Percentiles rank a stretch among this genome's conserved stretches.
phyloP scores from a whole-genome alignment of 2,329 filamentous ascomycete species.

The Thielaviopsis populi region DNA sequence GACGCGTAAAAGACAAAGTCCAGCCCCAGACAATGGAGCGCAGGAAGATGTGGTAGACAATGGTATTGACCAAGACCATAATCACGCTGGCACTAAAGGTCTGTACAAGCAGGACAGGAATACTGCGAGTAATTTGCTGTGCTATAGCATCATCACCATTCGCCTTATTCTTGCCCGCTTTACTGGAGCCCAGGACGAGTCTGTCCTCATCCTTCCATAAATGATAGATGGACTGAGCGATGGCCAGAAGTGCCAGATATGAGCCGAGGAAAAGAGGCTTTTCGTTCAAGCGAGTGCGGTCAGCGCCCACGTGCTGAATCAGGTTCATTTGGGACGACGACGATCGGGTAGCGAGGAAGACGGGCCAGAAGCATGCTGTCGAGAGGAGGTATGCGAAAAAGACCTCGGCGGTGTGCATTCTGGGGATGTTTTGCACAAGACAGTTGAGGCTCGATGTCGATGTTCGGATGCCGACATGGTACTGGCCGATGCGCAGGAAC shows the following conservation, averaged over 20 bases:
- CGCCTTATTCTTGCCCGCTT: constrained; percentile 18
- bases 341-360: constrained; percentile 61
- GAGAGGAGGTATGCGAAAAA: constrained; percentile 63
- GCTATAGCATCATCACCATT: constrained; percentile 12
- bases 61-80: constrained; percentile 31
- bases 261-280: constrained; percentile 65
- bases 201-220: constrained; percentile 60
- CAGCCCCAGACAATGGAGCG: constrained; percentile 52
- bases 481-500: constrained; percentile 70
- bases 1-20: constrained; percentile 53
- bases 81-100: constrained; percentile 29
- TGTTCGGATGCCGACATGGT: constrained; percentile 60
- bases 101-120: constrained; percentile 13
- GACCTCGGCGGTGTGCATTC: constrained; percentile 50
- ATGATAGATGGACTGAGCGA: constrained; percentile 55
- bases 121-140: constrained; percentile 10
- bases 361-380: constrained; percentile 62
- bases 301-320: constrained; percentile 55
- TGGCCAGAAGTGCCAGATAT: constrained; percentile 52
- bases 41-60: constrained; percentile 49
- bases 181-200: constrained; percentile 29
- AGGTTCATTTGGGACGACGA: constrained; percentile 49
- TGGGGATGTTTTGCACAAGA: constrained; percentile 42
- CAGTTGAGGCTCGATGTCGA: constrained; percentile 53
- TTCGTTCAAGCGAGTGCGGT: constrained; percentile 70